phyloP scores from a whole-genome alignment of 1,284 basidiomycete species.

The Fomitopsis schrenkii region DNA sequence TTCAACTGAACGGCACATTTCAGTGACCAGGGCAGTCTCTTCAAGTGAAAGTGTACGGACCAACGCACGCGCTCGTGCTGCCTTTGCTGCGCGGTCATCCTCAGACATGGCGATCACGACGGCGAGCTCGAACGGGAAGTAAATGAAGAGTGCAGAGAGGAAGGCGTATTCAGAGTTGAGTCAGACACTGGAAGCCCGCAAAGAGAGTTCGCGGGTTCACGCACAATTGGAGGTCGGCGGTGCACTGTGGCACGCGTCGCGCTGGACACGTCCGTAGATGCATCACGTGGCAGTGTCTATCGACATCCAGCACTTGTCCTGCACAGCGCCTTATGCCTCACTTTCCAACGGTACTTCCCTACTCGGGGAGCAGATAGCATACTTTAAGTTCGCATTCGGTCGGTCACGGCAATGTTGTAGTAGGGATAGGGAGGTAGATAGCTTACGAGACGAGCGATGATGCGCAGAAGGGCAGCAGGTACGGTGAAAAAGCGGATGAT shows the following conservation, averaged over 20 bases:
- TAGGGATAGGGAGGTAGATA: slow-evolving; percentile 10
- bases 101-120: slow-evolving; percentile 44
- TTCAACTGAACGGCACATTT: slow-evolving; percentile 46
- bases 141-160: background rate
- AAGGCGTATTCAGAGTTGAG: background rate
- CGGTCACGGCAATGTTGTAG: slow-evolving; percentile 9
- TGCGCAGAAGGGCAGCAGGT: slow-evolving; percentile 12
- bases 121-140: background rate
- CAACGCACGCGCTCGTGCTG: slow-evolving; percentile 76
- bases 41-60: slow-evolving; percentile 33
- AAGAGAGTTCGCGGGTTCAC: background rate
- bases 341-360: too few relatives aligned
- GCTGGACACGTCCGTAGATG: background rate
- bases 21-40: background rate
- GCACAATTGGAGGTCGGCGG: background rate
- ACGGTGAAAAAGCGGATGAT: slow-evolving; percentile 29
- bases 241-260: background rate
- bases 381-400: slow-evolving; percentile 14
- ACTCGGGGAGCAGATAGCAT: slow-evolving; percentile 4
- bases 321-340: too few relatives aligned
- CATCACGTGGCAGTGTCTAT: background rate
- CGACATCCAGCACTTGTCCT: too few relatives aligned
- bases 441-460: slow-evolving; percentile 14
- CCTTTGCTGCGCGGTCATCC: slow-evolving; percentile 73
- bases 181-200: background rate